These are phyloP conservation scores for Puccinia polysora DNA, from an alignment of 1,284 basidiomycete genomes.

Conservation along the genomic window DNA sequence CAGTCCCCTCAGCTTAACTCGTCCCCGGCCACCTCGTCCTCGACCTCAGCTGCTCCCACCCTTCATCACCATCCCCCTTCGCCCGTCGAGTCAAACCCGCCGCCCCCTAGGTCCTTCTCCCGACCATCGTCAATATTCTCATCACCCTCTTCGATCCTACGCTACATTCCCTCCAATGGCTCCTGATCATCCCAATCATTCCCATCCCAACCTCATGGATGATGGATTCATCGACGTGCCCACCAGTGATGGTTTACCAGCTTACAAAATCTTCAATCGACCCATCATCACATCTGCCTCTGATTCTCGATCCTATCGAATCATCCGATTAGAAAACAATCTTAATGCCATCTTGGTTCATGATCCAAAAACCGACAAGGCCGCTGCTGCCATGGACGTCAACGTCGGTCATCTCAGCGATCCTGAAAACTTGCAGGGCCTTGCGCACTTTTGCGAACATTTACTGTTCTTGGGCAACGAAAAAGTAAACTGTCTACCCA, in stretches of 20 bases:
- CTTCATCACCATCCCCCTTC: no score
- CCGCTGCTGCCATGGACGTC: slow-evolving; percentile 89
- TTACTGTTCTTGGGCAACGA: slow-evolving; percentile 55
- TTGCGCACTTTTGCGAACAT: slow-evolving; percentile 55
- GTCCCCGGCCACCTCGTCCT: no score
- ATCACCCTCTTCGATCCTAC: no score
- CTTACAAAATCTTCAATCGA: slow-evolving; percentile 24
- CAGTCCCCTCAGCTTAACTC: no score
- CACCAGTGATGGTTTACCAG: not conserved
- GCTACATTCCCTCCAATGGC: no score
- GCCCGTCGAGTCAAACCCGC: no score
- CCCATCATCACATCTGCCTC: slow-evolving; percentile 47
- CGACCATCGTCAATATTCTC: no score
- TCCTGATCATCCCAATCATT: no score
- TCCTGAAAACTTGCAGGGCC: slow-evolving; percentile 59
- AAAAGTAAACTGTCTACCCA: no score
- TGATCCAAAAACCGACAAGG: slow-evolving; percentile 85
- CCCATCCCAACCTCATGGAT: no score
- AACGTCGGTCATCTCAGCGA: slow-evolving; percentile 91
- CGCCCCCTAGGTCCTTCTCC: no score
- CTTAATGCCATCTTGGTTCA: slow-evolving; percentile 80
- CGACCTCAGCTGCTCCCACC: no score
- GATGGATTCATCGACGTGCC: slow-evolving; percentile 10
- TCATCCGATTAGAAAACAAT: slow-evolving; percentile 80
- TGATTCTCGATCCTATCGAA: slow-evolving; percentile 54